Conservation (phyloP, 2,329 filamentous ascomycete species). For the Aspergillus floridensis region DNA sequence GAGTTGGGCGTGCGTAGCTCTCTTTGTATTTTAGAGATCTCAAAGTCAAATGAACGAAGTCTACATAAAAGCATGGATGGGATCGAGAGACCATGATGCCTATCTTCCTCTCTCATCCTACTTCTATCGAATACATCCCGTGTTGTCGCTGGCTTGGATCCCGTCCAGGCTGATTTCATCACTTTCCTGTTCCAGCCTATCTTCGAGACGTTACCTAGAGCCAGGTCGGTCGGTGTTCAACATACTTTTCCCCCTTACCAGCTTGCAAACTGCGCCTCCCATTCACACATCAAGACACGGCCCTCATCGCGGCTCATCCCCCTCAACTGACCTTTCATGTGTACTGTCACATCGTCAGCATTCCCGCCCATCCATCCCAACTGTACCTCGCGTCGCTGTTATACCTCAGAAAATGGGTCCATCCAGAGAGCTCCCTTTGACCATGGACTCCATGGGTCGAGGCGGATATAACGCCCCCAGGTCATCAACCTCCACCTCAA, state of each 20-base stretch:
- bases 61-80: not conserved
- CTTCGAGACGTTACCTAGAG: not conserved
- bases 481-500: constrained; percentile 5
- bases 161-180: not conserved
- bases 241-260: not conserved
- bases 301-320: not conserved
- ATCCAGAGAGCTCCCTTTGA: not conserved
- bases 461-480: constrained; percentile 36
- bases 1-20: not conserved
- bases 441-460: constrained; percentile 33
- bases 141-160: not conserved
- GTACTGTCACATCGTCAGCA: not conserved
- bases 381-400: not conserved
- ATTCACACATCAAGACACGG: not conserved
- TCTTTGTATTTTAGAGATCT: not conserved
- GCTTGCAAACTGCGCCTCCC: not conserved
- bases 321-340: not conserved
- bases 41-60: not conserved
- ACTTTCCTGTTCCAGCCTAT: not conserved
- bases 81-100: not conserved
- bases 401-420: not conserved
- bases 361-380: not conserved
- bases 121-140: not conserved
- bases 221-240: not conserved
- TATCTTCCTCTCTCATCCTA: not conserved